Percentiles rank a stretch among this genome's conserved stretches.
These are phyloP conservation scores for Leucosporidium scottii DNA, from an alignment of 768 basidiomycete species.

Conservation along the genomic window DNA sequence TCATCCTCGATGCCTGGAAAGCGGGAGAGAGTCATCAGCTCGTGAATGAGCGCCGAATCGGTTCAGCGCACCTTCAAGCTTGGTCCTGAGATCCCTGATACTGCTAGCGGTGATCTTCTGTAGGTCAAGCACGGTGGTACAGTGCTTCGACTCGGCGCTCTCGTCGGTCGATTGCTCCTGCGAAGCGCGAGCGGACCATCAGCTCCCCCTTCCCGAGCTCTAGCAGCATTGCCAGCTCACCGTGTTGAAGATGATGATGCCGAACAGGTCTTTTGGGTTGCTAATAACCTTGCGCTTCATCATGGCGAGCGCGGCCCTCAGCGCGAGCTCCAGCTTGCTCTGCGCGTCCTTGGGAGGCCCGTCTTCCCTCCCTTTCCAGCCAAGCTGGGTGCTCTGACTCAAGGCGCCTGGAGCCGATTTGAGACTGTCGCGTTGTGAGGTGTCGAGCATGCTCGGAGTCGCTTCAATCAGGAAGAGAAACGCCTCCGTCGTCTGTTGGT, in stretches of 20 bases:
- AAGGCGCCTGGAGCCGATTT: constrained; percentile 38
- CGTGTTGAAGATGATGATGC: constrained; percentile 86
- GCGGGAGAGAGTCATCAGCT: no score
- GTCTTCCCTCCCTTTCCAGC: constrained; percentile 46
- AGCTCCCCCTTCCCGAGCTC: constrained; percentile 42
- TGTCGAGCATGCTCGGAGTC: constrained; percentile 74
- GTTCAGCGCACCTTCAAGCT: constrained; percentile 61
- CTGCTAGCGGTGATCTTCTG: constrained; percentile 68
- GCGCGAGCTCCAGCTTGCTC: constrained; percentile 67
- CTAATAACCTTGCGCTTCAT: constrained; percentile 83
- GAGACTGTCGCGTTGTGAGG: constrained; percentile 46
- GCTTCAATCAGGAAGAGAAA: constrained; percentile 95
- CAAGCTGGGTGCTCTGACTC: constrained; percentile 40
- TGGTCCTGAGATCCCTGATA: constrained; percentile 67
- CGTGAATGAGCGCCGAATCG: no score
- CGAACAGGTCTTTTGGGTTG: constrained; percentile 81
- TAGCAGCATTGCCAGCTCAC: constrained; percentile 47
- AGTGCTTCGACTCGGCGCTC: constrained; percentile 56
- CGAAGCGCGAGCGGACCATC: neutral
- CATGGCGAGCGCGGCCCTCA: constrained; percentile 76
- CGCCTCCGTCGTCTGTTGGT: constrained; percentile 61
- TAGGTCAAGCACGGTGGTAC: constrained; percentile 68
- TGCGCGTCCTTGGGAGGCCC: constrained; percentile 47
- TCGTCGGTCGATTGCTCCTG: constrained; percentile 11
- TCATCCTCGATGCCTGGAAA: constrained; percentile 59